Evolutionary conservation across 768 basidiomycete genomes (phyloP), one percentile per base, ranked within the genome.

Genomic region (Paxillus ammoniavirescens): DNA sequence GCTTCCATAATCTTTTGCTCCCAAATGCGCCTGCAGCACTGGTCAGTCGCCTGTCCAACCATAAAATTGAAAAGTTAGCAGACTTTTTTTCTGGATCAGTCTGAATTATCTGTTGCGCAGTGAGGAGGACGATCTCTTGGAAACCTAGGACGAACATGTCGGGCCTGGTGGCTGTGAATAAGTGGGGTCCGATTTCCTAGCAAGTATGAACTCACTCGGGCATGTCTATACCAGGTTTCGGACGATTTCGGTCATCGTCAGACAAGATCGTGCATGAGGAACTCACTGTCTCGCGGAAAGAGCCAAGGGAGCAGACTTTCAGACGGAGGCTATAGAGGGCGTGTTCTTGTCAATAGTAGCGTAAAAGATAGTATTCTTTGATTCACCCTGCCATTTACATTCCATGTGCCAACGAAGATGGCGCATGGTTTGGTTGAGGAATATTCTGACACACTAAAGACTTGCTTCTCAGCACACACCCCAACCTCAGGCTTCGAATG

Each of bases 61-160:
- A 44, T 36, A 36, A 37, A 23, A 42, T 21, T 21, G n/a, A 44
- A 44, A 26, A 13, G n/a, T 33, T 10, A 10, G n/a, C 49, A 75
- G 21, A 88, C 92, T 83, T 82, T 73, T 93, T 94, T 65, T 93
- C 93, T 1, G 95, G 93, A 70, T 98, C 95, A 6, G 94, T 88
- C 68, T 97, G 94, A 14, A 98, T 78, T 41, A 99, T 98, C 68
- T 98, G 95, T 63, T 95, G 93, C 3, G 97, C 93, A n/a, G 93
- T 98, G 44, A 99, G 80, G 4, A 94, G 93, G 0, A 99, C 97
- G 49, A 99, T 94, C 71, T 99, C 97, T 70, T 99, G 95, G 67
- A 98, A 97, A 2, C 91, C 92, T 28, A 98, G 76, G 18, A 86
- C 86, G 66, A 96, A 87, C 56, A 98, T 84, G 65, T 98, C 94